Percentiles rank a stretch among this genome's conserved stretches.
Evolutionary conservation across 345 rosid species (phyloP).

Genomic region (Trapa bicornis): DNA sequence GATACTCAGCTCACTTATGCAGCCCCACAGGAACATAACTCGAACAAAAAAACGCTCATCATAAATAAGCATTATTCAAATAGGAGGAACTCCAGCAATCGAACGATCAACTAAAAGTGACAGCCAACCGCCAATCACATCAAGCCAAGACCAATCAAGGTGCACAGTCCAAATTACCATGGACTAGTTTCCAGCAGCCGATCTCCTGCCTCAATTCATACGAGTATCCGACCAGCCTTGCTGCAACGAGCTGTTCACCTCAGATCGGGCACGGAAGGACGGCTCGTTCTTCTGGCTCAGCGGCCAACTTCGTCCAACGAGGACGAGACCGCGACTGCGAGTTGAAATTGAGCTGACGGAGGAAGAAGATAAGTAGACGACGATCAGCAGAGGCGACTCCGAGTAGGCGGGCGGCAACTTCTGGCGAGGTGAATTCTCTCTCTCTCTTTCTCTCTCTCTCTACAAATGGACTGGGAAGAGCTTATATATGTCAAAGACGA

Average conservation of each 20-base stretch:
- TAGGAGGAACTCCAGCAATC: background rate
- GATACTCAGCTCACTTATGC: background rate
- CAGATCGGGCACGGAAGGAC: slow-evolving; percentile 15
- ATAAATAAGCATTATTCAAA: background rate
- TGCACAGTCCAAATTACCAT: slow-evolving; percentile 23
- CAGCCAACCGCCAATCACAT: background rate
- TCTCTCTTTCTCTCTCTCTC: background rate
- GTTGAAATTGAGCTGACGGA: slow-evolving; percentile 2
- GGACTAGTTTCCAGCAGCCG: slow-evolving; percentile 3
- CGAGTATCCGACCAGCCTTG: background rate
- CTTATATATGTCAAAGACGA: background rate
- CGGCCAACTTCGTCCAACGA: background rate
- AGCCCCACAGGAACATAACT: background rate
- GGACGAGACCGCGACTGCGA: background rate
- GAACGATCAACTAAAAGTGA: background rate
- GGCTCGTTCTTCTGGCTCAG: too few relatives aligned
- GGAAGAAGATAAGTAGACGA: background rate
- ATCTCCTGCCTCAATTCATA: slow-evolving; percentile 19
- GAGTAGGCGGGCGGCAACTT: background rate
- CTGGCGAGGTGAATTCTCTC: background rate
- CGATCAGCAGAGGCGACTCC: background rate
- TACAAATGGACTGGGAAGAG: background rate
- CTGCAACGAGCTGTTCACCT: slow-evolving; percentile 1
- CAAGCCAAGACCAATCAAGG: background rate
- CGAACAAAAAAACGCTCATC: background rate